Percentiles rank a stretch among this genome's conserved stretches.
Evolutionary conservation across 2,329 filamentous ascomycete species (phyloP).

Genomic region (Akanthomyces dipterigenus): DNA sequence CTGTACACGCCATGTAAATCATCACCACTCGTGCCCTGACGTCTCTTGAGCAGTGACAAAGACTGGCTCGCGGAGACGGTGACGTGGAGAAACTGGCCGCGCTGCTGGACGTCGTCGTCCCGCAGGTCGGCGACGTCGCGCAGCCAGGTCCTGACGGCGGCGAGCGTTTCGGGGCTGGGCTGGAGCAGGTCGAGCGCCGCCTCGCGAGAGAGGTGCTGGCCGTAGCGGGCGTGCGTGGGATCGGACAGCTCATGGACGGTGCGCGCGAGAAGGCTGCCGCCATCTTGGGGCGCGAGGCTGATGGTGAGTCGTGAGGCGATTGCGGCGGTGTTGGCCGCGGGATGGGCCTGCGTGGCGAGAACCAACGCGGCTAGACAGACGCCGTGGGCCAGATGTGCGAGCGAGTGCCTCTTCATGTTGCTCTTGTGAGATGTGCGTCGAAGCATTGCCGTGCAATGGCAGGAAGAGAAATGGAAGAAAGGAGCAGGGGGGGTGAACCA

Average conservation of each 20-base stretch:
- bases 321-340: background rate
- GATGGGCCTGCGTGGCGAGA: background rate
- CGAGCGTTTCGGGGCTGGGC: constrained; percentile 32
- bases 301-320: constrained; percentile 21
- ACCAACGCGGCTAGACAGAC: background rate
- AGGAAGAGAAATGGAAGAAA: no score
- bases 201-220: constrained; percentile 40
- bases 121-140: constrained; percentile 28
- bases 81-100: constrained; percentile 36
- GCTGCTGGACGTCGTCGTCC: constrained; percentile 28
- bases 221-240: constrained; percentile 39
- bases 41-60: constrained; percentile 39
- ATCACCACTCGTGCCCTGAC: background rate
- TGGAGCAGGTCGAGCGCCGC: constrained; percentile 43
- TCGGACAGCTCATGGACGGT: constrained; percentile 42
- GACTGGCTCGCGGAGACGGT: constrained; percentile 32
- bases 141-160: constrained; percentile 40
- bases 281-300: constrained; percentile 21
- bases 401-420: background rate
- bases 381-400: background rate
- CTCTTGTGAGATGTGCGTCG: background rate
- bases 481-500: no score
- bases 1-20: background rate
- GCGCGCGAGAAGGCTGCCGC: constrained; percentile 30
- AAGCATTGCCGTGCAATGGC: no score